phyloP scores from a whole-genome alignment of 345 rosid genomes.

The Syzygium oleosum region DNA sequence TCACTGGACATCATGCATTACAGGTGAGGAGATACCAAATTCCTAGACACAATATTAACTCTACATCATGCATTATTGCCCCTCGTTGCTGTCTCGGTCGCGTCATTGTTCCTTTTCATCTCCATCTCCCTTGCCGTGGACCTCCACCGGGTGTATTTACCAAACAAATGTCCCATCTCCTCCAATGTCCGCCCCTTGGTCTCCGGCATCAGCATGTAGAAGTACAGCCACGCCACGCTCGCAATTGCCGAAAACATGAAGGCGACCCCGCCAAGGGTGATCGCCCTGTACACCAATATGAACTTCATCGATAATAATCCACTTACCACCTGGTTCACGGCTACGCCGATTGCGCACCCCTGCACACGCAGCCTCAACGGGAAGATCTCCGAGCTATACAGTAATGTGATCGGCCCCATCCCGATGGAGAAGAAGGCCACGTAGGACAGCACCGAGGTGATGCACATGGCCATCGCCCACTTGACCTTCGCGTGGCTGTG shows the following conservation, averaged over 20 bases:
- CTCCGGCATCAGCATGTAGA: constrained; percentile 47
- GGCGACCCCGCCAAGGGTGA: constrained; percentile 68
- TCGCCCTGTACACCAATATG: constrained; percentile 32
- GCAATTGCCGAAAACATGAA: constrained; percentile 52
- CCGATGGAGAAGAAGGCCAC: constrained; percentile 82
- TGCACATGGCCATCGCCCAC: constrained; percentile 59
- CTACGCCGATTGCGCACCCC: constrained; percentile 57
- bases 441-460: constrained; percentile 8
- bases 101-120: background rate
- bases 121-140: constrained; percentile 14
- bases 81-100: background rate
- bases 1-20: too few relatives aligned
- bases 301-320: constrained; percentile 59
- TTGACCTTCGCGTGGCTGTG: constrained; percentile 28
- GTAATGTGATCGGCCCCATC: constrained; percentile 78
- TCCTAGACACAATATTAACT: too few relatives aligned
- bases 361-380: constrained; percentile 78
- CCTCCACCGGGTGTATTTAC: constrained; percentile 37
- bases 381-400: constrained; percentile 77
- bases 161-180: constrained; percentile 58
- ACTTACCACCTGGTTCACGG: constrained; percentile 60
- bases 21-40: too few relatives aligned
- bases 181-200: constrained; percentile 68
- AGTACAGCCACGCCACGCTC: constrained; percentile 43
- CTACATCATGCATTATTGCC: background rate